These are phyloP conservation scores for Lagenidium sp. DNA, from an alignment of 352 stramenopile species.

Conservation along the genomic window DNA sequence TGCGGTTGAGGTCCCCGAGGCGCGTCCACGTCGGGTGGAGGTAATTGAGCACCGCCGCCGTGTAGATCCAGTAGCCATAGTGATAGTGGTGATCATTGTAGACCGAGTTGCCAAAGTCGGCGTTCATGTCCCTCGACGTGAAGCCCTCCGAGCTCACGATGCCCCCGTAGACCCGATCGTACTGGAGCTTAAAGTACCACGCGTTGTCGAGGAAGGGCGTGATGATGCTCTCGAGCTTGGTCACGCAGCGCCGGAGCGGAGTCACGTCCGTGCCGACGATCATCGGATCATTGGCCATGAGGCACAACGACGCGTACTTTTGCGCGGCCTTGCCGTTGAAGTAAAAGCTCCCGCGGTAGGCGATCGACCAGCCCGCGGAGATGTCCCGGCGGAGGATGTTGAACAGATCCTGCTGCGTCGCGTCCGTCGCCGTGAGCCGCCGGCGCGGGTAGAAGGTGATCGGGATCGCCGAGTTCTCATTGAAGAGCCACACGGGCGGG, in stretches of 20 bases:
- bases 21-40: constrained; percentile 52
- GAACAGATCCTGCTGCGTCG: constrained; percentile 25
- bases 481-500: constrained; percentile 33
- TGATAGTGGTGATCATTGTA: constrained; percentile 79
- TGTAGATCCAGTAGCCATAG: constrained; percentile 70
- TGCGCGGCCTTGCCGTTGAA: constrained; percentile 70
- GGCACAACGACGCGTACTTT: constrained; percentile 62
- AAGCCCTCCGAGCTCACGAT: constrained; percentile 63
- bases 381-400: constrained; percentile 44
- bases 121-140: constrained; percentile 31
- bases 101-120: constrained; percentile 65
- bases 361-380: constrained; percentile 38
- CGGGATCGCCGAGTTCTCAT: constrained; percentile 29
- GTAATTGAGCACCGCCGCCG: constrained; percentile 54
- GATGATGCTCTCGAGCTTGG: constrained; percentile 49
- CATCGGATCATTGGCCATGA: constrained; percentile 60
- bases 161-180: constrained; percentile 48
- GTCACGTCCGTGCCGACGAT: constrained; percentile 53
- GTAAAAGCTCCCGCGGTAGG: constrained; percentile 49
- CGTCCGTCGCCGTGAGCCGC: constrained; percentile 26
- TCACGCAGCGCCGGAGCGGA: constrained; percentile 43
- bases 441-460: constrained; percentile 50
- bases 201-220: constrained; percentile 48
- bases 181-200: constrained; percentile 54
- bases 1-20: constrained; percentile 39